Base-by-base conservation (phyloP, 495 filamentous ascomycete species). In the Bacidia gigantensis region DNA sequence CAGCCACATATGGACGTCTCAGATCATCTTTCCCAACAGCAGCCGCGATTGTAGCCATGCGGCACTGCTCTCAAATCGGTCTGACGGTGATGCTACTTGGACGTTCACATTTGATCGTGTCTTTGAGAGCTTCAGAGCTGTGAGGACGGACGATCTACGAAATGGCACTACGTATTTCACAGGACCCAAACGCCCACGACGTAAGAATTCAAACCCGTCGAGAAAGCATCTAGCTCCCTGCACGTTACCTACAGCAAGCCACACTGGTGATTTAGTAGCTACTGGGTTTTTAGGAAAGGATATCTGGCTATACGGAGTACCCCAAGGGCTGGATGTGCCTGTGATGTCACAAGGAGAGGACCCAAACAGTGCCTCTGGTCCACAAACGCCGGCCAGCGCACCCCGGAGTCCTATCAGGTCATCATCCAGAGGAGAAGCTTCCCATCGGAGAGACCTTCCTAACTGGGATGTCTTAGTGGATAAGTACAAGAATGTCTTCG, bases 1-100 rank as follows among this genome's bases (percentile, higher is more conserved):
- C 38, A 84, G 82, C 60, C 81, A 80, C 5, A 72, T 90, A 60
- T 93, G 87, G 87, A 93, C 87, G 41, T 89, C 86, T 1, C 88
- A 89, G 39, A 89, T 93, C 24, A 68, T 93, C 0, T 93, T 93
- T 46, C 87, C 87, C 0, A 84, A 89, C 51, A 80, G 76, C 18
- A 86, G 80, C 49, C 73, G 76, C 38, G 81, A 83, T 35, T 88
- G 82, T 53, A 86, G 82, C 50, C 82, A 89, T 65, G 87, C 84
- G 38, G 81, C 82, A 1, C 59, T 90, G 18, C 67, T 93, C 1
- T 79, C 86, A 32, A 71, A 77, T 55, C 76, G 80, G 26, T 74
- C 76, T n/a, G 77, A 84, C 50, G 78, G 79, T 35, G 86, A 89
- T 58, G 79, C 81, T 22, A 78, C 66, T 46, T 93, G 87, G 87